Evolutionary conservation across 371 early-diverging fungal genomes (phyloP), one percentile per base, ranked within the genome.

Genomic region (Saksenaea oblongispora): DNA sequence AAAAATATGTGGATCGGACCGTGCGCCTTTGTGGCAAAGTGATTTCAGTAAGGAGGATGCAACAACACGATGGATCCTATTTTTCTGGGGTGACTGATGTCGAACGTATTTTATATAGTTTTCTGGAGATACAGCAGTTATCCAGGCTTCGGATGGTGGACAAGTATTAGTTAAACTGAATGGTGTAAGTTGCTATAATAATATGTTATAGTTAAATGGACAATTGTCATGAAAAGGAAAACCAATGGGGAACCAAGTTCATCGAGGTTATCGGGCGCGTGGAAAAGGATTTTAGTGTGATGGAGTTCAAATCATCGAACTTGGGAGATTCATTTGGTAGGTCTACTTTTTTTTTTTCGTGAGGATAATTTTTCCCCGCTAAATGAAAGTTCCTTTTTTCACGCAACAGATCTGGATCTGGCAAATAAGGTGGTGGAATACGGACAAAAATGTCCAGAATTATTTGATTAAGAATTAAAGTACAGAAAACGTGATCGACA

Each of bases 11-110:
- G 64, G 81, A 76, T 54, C 69, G 63, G 13, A 80, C 82, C 34
- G 83, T 87, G 54, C 85, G 88, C 54, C 63, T 87, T 14, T 59
- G 65, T 42, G 88, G 88, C 22, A 83, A 85, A 51, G 75, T 86
- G 34, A 60, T 78, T 35, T 76, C 83, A 63, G 85, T 87, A 83
- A 71, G 71, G 34, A 61, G 71, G 31, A 61, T 37, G n/a, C 13
- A 9, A 26, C 39, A 5, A 63, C 18, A 31, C 18, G 47, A 13
- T n/a, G 18, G 42, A 47, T 22, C 51, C n/a, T n/a, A n/a, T n/a
- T n/a, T n/a, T 18, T 47, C 5, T 47, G 22, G 5, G 22, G 22
- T 0, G 10, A 22, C n/a, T 10, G 22, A 9, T 22, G 17, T 10
- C 14, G 15, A 41, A 8, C 37, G 7, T 67, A 17, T 55, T 35